Conservation (phyloP, 2,329 filamentous ascomycete species). For the Trichoderma gracile region DNA sequence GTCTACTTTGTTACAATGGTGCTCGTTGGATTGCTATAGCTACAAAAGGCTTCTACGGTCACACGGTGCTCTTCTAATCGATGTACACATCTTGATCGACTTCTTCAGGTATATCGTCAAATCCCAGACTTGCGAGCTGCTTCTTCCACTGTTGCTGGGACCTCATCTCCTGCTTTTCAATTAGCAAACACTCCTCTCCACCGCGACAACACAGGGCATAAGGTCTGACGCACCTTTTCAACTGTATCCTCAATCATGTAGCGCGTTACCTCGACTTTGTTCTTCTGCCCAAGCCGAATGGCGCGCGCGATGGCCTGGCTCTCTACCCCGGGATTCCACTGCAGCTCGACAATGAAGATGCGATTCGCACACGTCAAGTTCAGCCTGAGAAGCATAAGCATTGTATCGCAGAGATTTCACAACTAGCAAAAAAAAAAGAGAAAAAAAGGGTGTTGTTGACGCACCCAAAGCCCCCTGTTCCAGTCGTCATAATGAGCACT, state of each 20-base stretch:
- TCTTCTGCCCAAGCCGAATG: conserved; percentile 48
- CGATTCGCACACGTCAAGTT: conserved; percentile 52
- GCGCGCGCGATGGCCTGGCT: conserved; percentile 53
- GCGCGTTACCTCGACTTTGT: conserved; percentile 46
- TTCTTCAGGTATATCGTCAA: neutral
- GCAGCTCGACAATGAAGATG: conserved; percentile 54
- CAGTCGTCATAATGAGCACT: conserved; percentile 50
- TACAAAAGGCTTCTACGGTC: too few relatives aligned
- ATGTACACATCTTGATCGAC: neutral
- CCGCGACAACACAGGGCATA: neutral
- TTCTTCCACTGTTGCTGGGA: conserved; percentile 10
- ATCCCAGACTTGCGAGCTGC: conserved; percentile 2
- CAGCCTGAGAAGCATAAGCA: conserved; percentile 36
- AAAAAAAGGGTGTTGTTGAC: conserved; percentile 18
- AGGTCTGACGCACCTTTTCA: conserved; percentile 41
- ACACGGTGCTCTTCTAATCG: too few relatives aligned
- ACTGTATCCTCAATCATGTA: conserved; percentile 48
- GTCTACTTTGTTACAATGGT: too few relatives aligned
- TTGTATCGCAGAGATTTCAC: too few relatives aligned
- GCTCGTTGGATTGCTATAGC: too few relatives aligned
- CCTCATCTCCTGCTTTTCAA: neutral
- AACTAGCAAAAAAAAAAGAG: neutral
- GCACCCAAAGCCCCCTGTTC: conserved; percentile 53
- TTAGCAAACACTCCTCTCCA: conserved; percentile 20
- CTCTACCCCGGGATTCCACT: conserved; percentile 57